Evolutionary conservation across 2,329 filamentous ascomycete genomes (phyloP).

Genomic region (Apiospora koreana): DNA sequence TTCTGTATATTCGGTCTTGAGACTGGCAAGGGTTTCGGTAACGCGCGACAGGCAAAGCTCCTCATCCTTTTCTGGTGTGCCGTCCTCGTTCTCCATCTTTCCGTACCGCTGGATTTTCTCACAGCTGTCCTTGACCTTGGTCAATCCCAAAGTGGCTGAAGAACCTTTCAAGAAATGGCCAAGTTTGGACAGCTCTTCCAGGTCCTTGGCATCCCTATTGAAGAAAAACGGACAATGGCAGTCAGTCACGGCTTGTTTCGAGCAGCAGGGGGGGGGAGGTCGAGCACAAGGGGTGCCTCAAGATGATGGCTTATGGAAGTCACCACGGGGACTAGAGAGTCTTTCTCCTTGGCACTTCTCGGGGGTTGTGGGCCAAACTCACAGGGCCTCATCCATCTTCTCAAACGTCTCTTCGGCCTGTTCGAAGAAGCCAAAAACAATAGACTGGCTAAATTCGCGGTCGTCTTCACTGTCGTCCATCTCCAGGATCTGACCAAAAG

Average conservation of each 20-base stretch:
- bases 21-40: constrained; percentile 65
- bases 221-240: constrained; percentile 16
- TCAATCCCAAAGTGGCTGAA: constrained; percentile 88
- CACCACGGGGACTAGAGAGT: constrained; percentile 5
- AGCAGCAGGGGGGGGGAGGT: no score
- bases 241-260: constrained; percentile 8
- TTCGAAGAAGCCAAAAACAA: constrained; percentile 90
- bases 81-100: constrained; percentile 77
- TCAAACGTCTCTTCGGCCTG: constrained; percentile 85
- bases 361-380: constrained; percentile 42
- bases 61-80: constrained; percentile 66
- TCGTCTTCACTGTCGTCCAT: constrained; percentile 93
- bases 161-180: constrained; percentile 98
- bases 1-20: constrained; percentile 76
- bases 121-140: constrained; percentile 88
- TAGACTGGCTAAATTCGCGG: constrained; percentile 82
- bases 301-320: background rate
- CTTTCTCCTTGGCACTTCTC: background rate
- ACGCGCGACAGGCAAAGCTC: constrained; percentile 70
- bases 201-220: constrained; percentile 64
- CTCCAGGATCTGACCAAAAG: constrained; percentile 94
- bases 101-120: constrained; percentile 97
- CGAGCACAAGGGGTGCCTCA: background rate
- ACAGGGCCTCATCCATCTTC: constrained; percentile 84
- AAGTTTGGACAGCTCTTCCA: constrained; percentile 75